phyloP scores from a whole-genome alignment of 352 stramenopile genomes.

The Globisporangium megalacanthum region DNA sequence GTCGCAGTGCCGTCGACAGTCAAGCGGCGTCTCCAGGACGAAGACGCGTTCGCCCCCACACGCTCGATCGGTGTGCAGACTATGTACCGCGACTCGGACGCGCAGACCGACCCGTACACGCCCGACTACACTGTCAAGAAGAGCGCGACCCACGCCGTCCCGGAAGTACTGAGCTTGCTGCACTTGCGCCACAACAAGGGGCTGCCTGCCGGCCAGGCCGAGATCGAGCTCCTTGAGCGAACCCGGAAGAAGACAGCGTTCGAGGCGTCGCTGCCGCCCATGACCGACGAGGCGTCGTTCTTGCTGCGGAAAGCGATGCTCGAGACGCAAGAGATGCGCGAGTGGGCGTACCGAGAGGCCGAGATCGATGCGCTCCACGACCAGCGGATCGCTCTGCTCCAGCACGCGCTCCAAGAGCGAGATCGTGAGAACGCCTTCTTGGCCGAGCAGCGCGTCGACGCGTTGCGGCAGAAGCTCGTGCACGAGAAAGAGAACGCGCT shows the following conservation, averaged over 20 bases:
- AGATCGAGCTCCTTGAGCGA: conserved; percentile 90
- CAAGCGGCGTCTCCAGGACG: conserved; percentile 22
- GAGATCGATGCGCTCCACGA: conserved; percentile 86
- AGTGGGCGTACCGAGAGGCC: conserved; percentile 85
- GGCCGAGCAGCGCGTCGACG: conserved; percentile 89
- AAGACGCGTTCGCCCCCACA: conserved; percentile 35
- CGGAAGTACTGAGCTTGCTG: conserved; percentile 83
- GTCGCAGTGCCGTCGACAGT: conserved; percentile 19
- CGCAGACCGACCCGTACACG: conserved; percentile 92
- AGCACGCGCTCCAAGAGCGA: conserved; percentile 79
- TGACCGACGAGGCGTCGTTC: conserved; percentile 93
- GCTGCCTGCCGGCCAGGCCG: conserved; percentile 72
- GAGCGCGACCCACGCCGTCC: conserved; percentile 27
- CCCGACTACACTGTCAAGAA: conserved; percentile 87
- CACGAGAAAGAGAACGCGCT: conserved; percentile 74
- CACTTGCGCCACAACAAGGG: conserved; percentile 59
- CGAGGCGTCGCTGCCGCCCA: conserved; percentile 86
- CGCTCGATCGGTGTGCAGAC: conserved; percentile 87
- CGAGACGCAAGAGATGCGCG: conserved; percentile 87
- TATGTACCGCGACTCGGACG: conserved; percentile 90
- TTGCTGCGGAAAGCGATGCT: conserved; percentile 89
- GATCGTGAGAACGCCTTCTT: conserved; percentile 89
- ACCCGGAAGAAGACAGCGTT: conserved; percentile 83
- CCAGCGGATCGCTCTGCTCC: conserved; percentile 70
- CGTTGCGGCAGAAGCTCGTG: conserved; percentile 70